Base-by-base conservation (phyloP, 2,329 filamentous ascomycete genomes). In the Lachnellula suecica region DNA sequence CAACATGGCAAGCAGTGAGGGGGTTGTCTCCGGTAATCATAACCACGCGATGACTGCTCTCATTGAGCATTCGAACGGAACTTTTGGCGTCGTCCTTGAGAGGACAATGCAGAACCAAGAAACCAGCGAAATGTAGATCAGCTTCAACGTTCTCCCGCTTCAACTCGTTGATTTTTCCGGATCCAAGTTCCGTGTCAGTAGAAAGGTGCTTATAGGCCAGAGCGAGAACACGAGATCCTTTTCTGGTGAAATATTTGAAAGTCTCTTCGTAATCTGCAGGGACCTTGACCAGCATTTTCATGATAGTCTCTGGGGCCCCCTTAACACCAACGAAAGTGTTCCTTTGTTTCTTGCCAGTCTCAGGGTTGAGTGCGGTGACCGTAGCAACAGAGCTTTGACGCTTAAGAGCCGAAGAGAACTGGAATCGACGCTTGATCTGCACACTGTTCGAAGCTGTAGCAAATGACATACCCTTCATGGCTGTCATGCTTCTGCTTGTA, bases 21-120 rank as follows among this genome's bases (percentile, higher is more conserved):
- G 94, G 93, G 70, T 99, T 99, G 71, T 99, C 94, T 68, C 94
- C 94, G 54, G 94, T 99, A 61, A 99, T 99, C 94, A 99, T 99
- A 63, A 99, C 89, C 43, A 96, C 91, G 63, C 94, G 90, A 71
- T 99, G 94, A 73, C 92, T 97, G 72, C 93, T 97, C 76, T 99
- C 94, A 68, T 97, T 99, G 63, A 99, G 81, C 91, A 97, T 97
- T 60, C 88, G 90, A 37, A 99, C 90, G 35, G 94, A 86, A 69
- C 94, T 87, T 73, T 95, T 89, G 43, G 94, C 94, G 70, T 99
- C 94, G 23, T 96, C 92, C 74, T 99, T 99, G 52, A 99, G 79
- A 4, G 94, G 94, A 65, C 91, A 97, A 70, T 97, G 93, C 25
- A 99, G 78, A 47, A 99, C 91, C 57, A 99, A 77, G 76, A 99